Base-by-base conservation (phyloP, 768 basidiomycete species). In the Pleurotus djamor region DNA sequence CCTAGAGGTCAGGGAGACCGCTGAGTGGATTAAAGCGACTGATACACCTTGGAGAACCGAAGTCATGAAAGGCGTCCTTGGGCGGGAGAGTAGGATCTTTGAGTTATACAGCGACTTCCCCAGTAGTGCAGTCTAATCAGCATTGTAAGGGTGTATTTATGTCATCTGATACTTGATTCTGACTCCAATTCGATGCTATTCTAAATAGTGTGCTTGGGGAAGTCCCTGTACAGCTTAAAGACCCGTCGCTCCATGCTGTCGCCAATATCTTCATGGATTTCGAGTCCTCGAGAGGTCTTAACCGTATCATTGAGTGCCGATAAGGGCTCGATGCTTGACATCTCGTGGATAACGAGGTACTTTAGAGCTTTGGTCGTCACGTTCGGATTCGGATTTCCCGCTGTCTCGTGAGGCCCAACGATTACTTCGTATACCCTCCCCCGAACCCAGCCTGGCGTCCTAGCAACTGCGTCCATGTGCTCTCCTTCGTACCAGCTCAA, bases 401-500 rank as follows among this genome's bases (percentile, higher is more conserved):
- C 60, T n/a, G 69, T 47, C 41, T 67, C 62, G 28, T 52, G 62
- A 5, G 51, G n/a, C 48, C 60, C 59, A 6, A 65, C 59, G 43
- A 67, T 45, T 9, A 76, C 59, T 36, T 67, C 66, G 65, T 63
- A 77, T 32, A 74, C 64, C 47, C 72, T 62, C 12, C 64, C 67
- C 43, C 72, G 63, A 28, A 65, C 57, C 66, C 71, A 77, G 6
- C 75, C 73, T 10, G 70, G 69, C 2, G 69, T 57, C 57, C 67
- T 68, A 33, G 69, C 49, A 6, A 74, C 52, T 47, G 68, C 54
- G 5, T 60, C 65, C 57, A 76, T 66, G 49, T 76, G 73, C 47
- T 75, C 74, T 38, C 71, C 72, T n/a, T 74, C 65, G 60, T 76
- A 76, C 73, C 73, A 75, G 38, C 63, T 67, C 60, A 75, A 71